phyloP scores from a whole-genome alignment of 2,329 filamentous ascomycete genomes.

The Beauveria bassiana region DNA sequence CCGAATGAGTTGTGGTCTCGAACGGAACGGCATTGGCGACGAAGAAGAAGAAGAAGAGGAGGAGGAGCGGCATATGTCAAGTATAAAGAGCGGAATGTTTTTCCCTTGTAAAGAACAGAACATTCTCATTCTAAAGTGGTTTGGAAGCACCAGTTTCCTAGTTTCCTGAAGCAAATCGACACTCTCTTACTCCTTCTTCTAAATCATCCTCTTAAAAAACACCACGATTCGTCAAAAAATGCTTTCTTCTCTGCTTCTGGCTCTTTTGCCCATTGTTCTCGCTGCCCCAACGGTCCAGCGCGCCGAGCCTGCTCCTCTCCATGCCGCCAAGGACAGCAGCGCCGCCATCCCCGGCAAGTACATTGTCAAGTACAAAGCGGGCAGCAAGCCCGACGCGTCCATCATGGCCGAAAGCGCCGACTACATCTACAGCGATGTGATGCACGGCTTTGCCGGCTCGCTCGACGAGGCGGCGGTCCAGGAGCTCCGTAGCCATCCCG shows the following conservation, averaged over 20 bases:
- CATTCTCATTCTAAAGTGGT: neutral
- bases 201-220: no score
- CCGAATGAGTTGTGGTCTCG: neutral
- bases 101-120: neutral
- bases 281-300: conserved; percentile 18
- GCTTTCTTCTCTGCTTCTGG: conserved; percentile 18
- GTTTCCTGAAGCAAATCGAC: neutral
- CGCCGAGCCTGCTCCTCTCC: conserved; percentile 20
- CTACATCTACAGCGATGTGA: conserved; percentile 17
- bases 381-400: conserved; percentile 12
- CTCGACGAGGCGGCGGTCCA: conserved; percentile 17
- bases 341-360: conserved; percentile 21
- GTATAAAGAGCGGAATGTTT: neutral
- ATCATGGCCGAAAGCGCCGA: conserved; percentile 17
- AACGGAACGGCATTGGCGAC: no score
- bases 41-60: no score
- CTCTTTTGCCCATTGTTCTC: conserved; percentile 18
- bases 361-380: conserved; percentile 24
- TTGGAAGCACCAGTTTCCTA: neutral
- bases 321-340: conserved; percentile 13
- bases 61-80: neutral
- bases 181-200: neutral
- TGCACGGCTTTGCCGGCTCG: conserved; percentile 20
- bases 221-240: conserved; percentile 11
- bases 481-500: conserved; percentile 18